Conservation (phyloP, 768 basidiomycete species). For the Coprinellus aureogranulatus region DNA sequence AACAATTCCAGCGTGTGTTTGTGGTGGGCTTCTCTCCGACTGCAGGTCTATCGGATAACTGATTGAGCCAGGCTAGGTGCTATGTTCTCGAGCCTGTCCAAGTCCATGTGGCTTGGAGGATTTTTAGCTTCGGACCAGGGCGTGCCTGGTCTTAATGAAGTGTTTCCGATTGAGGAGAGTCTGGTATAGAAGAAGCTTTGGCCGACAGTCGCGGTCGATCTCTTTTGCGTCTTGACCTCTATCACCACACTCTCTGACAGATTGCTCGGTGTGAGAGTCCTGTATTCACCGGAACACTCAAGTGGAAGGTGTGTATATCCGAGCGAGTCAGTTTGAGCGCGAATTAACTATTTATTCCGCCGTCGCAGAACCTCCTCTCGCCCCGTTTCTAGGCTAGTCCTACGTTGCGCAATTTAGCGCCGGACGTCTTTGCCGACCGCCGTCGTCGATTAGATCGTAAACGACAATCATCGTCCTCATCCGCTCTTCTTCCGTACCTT, state of each 20-base stretch:
- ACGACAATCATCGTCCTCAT: background rate
- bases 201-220: too few species aligned
- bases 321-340: too few species aligned
- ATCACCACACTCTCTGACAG: background rate
- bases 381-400: background rate
- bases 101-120: background rate
- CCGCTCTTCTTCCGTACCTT: slow-evolving; percentile 3
- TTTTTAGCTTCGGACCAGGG: background rate
- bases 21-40: background rate
- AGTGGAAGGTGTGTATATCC: too few species aligned
- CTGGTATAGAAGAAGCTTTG: too few species aligned
- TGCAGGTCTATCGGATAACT: background rate
- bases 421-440: background rate
- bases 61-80: background rate
- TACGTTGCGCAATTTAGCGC: background rate
- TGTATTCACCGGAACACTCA: too few species aligned
- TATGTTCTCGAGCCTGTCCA: too few species aligned
- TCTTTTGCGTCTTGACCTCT: too few species aligned
- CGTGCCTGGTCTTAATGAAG: too few species aligned
- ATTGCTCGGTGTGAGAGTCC: background rate
- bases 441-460: background rate
- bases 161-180: too few species aligned
- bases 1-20: slow-evolving; percentile 1
- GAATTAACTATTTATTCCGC: too few species aligned
- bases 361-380: too few species aligned